Percentiles rank a stretch among this genome's conserved stretches.
Conservation (phyloP, 1,284 basidiomycete genomes). For the Pseudozyma sp. region DNA sequence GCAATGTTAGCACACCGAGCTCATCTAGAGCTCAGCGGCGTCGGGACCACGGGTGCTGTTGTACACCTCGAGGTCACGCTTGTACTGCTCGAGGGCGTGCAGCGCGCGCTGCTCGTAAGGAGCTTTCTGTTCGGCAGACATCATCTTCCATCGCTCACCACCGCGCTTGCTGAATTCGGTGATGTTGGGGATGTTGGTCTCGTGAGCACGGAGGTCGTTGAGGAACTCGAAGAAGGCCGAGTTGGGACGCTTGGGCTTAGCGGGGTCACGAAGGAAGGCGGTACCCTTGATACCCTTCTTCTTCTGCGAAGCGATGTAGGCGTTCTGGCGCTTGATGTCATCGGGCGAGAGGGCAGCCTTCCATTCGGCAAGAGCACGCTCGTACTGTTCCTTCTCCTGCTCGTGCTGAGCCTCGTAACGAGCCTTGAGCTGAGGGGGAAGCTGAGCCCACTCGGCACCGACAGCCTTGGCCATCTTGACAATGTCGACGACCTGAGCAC, state of each 20-base stretch:
- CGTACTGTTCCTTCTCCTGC: constrained; percentile 53
- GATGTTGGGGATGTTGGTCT: constrained; percentile 37
- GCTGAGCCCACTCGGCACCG: constrained; percentile 56
- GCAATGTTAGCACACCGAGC: background rate
- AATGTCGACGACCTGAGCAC: constrained; percentile 54
- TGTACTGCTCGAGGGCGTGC: constrained; percentile 51
- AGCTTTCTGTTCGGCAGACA: constrained; percentile 51
- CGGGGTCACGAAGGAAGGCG: constrained; percentile 56
- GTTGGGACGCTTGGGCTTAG: constrained; percentile 59
- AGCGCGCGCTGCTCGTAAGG: constrained; percentile 52
- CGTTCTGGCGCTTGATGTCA: constrained; percentile 65
- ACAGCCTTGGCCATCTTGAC: constrained; percentile 49
- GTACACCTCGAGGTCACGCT: constrained; percentile 49
- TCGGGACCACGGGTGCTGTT: constrained; percentile 38
- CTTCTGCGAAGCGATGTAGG: constrained; percentile 56
- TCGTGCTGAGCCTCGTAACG: constrained; percentile 53
- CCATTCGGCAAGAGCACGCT: constrained; percentile 58
- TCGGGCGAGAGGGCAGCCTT: constrained; percentile 57
- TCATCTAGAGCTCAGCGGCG: constrained; percentile 19
- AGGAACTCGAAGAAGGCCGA: constrained; percentile 62
- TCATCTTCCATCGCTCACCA: constrained; percentile 55
- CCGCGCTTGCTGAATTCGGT: constrained; percentile 49
- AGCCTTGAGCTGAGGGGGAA: constrained; percentile 46
- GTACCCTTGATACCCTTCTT: constrained; percentile 55
- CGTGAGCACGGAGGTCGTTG: constrained; percentile 51